Evolutionary conservation across 129 eudicot species (phyloP), one percentile per base, ranked within the genome.

Genomic region (Chrysanthemum seticuspe): DNA sequence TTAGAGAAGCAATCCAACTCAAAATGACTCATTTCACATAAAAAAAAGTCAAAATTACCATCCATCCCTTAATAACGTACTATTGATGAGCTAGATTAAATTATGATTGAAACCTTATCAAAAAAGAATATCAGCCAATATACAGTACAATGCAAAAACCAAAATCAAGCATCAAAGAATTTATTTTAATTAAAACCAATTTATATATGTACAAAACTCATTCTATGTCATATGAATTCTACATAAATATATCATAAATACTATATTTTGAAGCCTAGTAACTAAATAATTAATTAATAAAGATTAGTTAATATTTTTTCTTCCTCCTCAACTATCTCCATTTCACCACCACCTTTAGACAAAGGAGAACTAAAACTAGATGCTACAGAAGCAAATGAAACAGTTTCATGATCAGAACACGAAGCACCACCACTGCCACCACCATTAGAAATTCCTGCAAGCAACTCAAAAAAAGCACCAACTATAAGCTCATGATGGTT

Each of bases 381-480:
- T 73, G 84, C 85, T 25, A 90, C 88, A 27, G 92, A 87, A 68
- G 71, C 67, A 72, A 77, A 86, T 13, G 91, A 83, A 23, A 80
- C 63, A 36, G 79, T 40, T 47, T 74, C 73, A 50, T 76, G 52
- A 72, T 54, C 77, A 34, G 73, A 47, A 81, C 74, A 25, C 75
- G 75, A 71, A 71, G 85, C 68, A 75, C 53, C 73, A 45, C 72
- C 60, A 55, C 54, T 71, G 7, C 65, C 65, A 10, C 53, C 52
- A 10, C 67, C 74, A 4, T 52, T 4, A 14, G 73, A 65, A 13
- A 82, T 47, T 56, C 80, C 88, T 57, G 76, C 78, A 14, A 91
- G 84, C 84, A 90, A 72, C 75, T 94, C 97, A 69, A 90, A 85
- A 76, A 94, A 94, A 2, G 97, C 98, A 23, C 86, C 92, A 62